phyloP scores from a whole-genome alignment of 2,329 filamentous ascomycete species.

The Monilinia laxa region DNA sequence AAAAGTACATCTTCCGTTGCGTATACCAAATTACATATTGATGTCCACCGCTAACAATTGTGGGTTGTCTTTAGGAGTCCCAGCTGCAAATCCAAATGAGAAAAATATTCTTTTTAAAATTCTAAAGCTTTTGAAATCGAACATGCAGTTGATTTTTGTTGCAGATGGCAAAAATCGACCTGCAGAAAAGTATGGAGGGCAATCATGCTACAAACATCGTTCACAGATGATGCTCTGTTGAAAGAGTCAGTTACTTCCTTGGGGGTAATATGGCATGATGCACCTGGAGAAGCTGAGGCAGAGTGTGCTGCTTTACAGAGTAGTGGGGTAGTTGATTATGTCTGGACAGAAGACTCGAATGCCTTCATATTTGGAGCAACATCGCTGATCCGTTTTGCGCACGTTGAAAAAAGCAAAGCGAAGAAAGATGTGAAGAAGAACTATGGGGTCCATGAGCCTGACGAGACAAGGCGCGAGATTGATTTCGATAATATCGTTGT shows the following conservation, averaged over 20 bases:
- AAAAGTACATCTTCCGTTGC: not conserved
- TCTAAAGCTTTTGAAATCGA: constrained; percentile 67
- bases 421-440: not conserved
- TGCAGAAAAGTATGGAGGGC: constrained; percentile 47
- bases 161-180: constrained; percentile 80
- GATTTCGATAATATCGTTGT: constrained; percentile 64
- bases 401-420: constrained; percentile 40
- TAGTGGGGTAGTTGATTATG: constrained; percentile 80
- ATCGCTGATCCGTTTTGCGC: constrained; percentile 75
- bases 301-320: constrained; percentile 84
- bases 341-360: constrained; percentile 92
- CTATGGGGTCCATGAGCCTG: constrained; percentile 54
- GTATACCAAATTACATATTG: not conserved
- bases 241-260: constrained; percentile 68
- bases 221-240: constrained; percentile 23
- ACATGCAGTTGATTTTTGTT: constrained; percentile 79
- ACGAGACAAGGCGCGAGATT: constrained; percentile 64
- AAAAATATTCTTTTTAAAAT: constrained; percentile 73
- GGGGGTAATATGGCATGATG: constrained; percentile 77
- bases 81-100: constrained; percentile 45
- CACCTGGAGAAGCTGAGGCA: constrained; percentile 90
- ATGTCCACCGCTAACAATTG: not conserved
- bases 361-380: constrained; percentile 92
- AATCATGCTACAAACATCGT: not conserved
- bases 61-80: constrained; percentile 3